These are phyloP conservation scores for Prunus davidiana DNA, from an alignment of 306 rosid species.

Conservation along the genomic window DNA sequence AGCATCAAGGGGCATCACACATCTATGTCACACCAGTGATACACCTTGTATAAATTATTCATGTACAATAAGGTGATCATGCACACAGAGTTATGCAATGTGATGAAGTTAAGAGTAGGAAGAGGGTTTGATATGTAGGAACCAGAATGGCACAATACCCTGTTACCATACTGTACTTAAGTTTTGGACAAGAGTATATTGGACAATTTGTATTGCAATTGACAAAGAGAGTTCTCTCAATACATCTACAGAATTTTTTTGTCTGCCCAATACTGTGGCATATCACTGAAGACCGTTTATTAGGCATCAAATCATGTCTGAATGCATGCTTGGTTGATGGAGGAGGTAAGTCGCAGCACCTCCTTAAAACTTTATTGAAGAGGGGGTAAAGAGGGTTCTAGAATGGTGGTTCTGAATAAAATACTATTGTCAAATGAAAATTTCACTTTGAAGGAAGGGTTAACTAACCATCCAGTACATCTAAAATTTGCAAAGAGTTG, in stretches of 20 bases:
- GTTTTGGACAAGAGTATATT: background rate
- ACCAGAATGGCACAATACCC: background rate
- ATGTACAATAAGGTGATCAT: background rate
- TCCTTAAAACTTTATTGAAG: background rate
- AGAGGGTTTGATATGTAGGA: background rate
- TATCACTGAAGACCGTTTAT: background rate
- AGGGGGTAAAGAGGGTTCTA: background rate
- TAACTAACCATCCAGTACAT: slow-evolving; percentile 61
- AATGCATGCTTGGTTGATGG: background rate
- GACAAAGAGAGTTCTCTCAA: background rate
- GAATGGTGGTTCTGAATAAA: slow-evolving; percentile 4
- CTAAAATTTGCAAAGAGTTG: slow-evolving; percentile 53
- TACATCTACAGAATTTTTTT: background rate
- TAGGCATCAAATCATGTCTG: background rate
- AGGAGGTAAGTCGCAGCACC: background rate
- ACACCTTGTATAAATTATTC: background rate
- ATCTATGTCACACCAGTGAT: background rate
- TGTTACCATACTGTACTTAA: background rate
- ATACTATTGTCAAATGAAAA: background rate
- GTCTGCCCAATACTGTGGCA: background rate
- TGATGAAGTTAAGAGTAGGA: too few species aligned
- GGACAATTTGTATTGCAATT: background rate
- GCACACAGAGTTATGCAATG: background rate
- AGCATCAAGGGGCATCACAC: background rate
- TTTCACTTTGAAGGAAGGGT: slow-evolving; percentile 16